Evolutionary conservation across 768 basidiomycete species (phyloP), one percentile per base, ranked within the genome.

Genomic region (Leucocoprinus sp.): DNA sequence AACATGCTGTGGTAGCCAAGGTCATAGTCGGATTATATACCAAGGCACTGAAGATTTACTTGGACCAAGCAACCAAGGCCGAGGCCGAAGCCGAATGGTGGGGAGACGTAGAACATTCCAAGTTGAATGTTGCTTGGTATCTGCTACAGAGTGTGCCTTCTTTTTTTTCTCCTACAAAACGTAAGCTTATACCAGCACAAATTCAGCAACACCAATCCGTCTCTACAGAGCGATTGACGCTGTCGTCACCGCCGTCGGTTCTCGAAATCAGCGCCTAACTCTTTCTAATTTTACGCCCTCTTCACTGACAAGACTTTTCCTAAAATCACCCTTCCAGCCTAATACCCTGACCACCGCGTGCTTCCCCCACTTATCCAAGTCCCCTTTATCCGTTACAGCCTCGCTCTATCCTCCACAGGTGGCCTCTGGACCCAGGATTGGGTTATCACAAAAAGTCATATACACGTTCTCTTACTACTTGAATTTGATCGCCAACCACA

Each of bases 31-130:
- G 71, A 6, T 49, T 87, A 12, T 91, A 90, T 55, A 66, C 77
- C 4, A 72, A 82, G 43, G 72, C 78, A 1, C 62, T 93, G 55
- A 76, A 88, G 50, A 56, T 67, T 17, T 77, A 80, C 47, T 60
- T 95, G 48, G 57, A 67, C 8, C 78, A 88, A 55, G 87, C 92
- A 1, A 67, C 76, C 7, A 60, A 78, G 26, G 76, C 81, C 9
- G 90, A 93, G 54, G 62, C 70, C 5, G 88, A 92, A 55, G 78
- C 86, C 15, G 77, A 85, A 36, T 96, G 86, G 84, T 97, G 93
- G 93, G 71, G 73, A 12, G 73, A 78, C 22, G 60, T 85, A 33
- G 80, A 83, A 51, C 71, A 77, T 24, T 89, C 84, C 2, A 57
- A 67, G 21, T 52, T 63, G 42, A 72, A 69, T 15, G 70, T 82